phyloP scores from a whole-genome alignment of 768 basidiomycete genomes.

The Suillus subalutaceus region DNA sequence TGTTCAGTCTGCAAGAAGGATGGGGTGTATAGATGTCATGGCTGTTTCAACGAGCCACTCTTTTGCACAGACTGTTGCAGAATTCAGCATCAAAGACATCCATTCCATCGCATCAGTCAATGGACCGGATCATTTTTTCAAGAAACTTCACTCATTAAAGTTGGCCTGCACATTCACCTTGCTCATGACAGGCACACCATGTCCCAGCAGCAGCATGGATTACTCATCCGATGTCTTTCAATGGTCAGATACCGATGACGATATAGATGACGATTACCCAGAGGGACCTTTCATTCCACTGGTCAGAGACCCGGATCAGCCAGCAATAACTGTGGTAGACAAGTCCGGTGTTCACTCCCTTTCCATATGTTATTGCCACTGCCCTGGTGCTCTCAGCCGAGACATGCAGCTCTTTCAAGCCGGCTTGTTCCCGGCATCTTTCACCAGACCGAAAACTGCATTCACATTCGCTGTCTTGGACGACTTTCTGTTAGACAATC shows the following conservation, averaged over 20 bases:
- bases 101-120: neutral
- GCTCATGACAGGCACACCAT: neutral
- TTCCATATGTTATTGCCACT: neutral
- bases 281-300: neutral
- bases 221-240: neutral
- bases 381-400: neutral
- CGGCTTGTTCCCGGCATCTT: neutral
- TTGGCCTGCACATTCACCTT: constrained; percentile 1
- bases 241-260: constrained; percentile 1
- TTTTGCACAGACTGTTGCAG: neutral
- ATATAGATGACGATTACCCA: neutral
- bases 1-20: neutral
- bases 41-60: constrained; percentile 1
- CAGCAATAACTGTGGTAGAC: neutral
- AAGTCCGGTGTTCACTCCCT: neutral
- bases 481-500: neutral
- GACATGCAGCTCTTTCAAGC: constrained; percentile 1
- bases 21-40: neutral
- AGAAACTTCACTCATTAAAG: neutral
- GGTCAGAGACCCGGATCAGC: neutral
- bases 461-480: neutral
- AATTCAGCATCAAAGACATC: neutral
- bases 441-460: neutral
- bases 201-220: neutral
- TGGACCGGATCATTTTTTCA: neutral